These are phyloP conservation scores for Blumeria graminis DNA, from an alignment of 2,329 filamentous ascomycete genomes.

Conservation along the genomic window DNA sequence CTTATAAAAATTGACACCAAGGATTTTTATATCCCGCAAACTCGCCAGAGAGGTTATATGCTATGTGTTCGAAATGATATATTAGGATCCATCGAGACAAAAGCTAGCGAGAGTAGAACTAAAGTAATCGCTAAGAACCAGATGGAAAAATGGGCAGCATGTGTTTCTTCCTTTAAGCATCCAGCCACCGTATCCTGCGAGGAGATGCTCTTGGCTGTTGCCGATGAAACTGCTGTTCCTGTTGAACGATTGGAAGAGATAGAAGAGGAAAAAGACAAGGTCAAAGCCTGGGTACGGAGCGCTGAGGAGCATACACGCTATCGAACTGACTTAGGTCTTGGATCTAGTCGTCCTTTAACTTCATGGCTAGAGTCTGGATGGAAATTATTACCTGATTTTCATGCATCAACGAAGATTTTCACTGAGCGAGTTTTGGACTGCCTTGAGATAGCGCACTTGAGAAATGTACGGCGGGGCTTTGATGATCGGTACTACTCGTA, in stretches of 20 bases:
- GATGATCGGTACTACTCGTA: slow-evolving; percentile 34
- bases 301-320: slow-evolving; percentile 32
- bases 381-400: slow-evolving; percentile 28
- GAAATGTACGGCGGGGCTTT: slow-evolving; percentile 22
- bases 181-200: slow-evolving; percentile 36
- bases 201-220: slow-evolving; percentile 29
- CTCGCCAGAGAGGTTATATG: slow-evolving; percentile 33
- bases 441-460: slow-evolving; percentile 36
- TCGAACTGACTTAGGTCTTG: slow-evolving; percentile 25
- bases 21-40: slow-evolving; percentile 50
- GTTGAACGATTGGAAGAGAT: slow-evolving; percentile 6
- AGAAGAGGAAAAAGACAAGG: slow-evolving; percentile 14
- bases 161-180: slow-evolving; percentile 17
- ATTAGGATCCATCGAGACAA: neutral
- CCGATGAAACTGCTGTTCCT: slow-evolving; percentile 23
- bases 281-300: slow-evolving; percentile 26
- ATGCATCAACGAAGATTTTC: slow-evolving; percentile 23
- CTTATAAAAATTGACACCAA: slow-evolving; percentile 38
- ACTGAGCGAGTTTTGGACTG: slow-evolving; percentile 39
- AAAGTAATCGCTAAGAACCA: neutral
- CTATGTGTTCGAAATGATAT: slow-evolving; percentile 24
- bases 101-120: neutral
- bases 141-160: slow-evolving; percentile 2
- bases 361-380: slow-evolving; percentile 30
- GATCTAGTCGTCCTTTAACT: slow-evolving; percentile 31